phyloP scores from a whole-genome alignment of 2,329 filamentous ascomycete genomes.

The Ceratocystis lukuohia region DNA sequence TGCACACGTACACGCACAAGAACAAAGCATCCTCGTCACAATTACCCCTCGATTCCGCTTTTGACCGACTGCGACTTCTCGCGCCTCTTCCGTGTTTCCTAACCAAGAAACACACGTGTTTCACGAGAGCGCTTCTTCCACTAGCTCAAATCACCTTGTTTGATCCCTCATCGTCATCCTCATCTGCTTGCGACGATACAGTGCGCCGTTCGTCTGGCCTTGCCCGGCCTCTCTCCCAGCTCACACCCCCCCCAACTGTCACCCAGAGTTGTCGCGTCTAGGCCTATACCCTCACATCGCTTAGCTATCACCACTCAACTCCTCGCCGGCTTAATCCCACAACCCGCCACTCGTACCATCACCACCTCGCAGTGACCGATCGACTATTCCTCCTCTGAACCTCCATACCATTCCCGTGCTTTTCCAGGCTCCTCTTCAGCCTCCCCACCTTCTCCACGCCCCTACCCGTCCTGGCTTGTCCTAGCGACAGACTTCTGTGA shows the following conservation, averaged over 20 bases:
- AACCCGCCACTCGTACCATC: neutral
- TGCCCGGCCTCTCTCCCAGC: too few relatives aligned
- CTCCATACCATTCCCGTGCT: neutral
- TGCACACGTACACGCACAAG: neutral
- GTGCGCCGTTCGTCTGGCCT: too few relatives aligned
- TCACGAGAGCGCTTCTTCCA: neutral
- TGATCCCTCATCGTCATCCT: neutral
- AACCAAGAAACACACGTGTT: neutral
- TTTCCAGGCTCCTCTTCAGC: neutral
- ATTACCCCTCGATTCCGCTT: neutral
- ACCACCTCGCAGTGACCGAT: neutral
- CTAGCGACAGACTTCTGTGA: constrained; percentile 10
- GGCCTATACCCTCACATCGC: too few relatives aligned
- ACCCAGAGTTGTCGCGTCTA: too few relatives aligned
- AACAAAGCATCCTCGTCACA: neutral
- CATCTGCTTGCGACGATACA: too few relatives aligned
- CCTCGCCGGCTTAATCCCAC: neutral
- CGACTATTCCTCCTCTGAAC: neutral
- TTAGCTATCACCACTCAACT: too few relatives aligned
- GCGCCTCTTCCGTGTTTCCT: neutral
- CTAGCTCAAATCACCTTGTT: neutral
- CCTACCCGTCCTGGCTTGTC: constrained; percentile 7
- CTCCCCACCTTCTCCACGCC: neutral
- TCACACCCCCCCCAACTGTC: too few relatives aligned
- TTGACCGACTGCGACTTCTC: neutral